Evolutionary conservation across 306 rosid genomes (phyloP).

Genomic region (Sindora glabra): DNA sequence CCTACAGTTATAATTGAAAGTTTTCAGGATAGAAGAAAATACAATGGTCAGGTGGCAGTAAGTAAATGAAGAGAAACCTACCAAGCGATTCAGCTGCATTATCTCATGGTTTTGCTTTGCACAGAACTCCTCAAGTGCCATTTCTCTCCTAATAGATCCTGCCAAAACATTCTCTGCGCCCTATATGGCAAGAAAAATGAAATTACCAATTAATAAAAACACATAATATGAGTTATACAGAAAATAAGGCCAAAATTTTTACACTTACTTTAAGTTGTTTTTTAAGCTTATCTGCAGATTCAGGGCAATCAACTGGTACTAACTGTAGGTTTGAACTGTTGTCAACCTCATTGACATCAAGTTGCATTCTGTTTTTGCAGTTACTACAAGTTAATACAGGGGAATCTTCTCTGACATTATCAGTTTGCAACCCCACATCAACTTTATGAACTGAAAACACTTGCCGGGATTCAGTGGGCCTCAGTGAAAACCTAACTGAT

Average conservation of each 20-base stretch:
- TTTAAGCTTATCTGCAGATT: slow-evolving; percentile 57
- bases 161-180: slow-evolving; percentile 91
- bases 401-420: slow-evolving; percentile 39
- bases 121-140: slow-evolving; percentile 92
- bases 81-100: slow-evolving; percentile 89
- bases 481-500: slow-evolving; percentile 63
- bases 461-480: slow-evolving; percentile 53
- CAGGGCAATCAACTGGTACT: slow-evolving; percentile 59
- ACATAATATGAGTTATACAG: slow-evolving; percentile 1
- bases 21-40: slow-evolving; percentile 23
- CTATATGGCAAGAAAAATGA: slow-evolving; percentile 27
- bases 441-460: slow-evolving; percentile 42
- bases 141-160: slow-evolving; percentile 92
- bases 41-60: background rate
- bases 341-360: slow-evolving; percentile 39
- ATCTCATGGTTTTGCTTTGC: slow-evolving; percentile 74
- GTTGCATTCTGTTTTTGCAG: slow-evolving; percentile 59
- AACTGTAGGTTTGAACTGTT: slow-evolving; percentile 60
- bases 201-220: background rate
- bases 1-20: slow-evolving; percentile 41
- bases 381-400: slow-evolving; percentile 43
- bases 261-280: slow-evolving; percentile 73
- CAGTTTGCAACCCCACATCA: slow-evolving; percentile 78
- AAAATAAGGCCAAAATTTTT: slow-evolving; percentile 17
- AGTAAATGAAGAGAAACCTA: slow-evolving; percentile 23